These are phyloP conservation scores for Stachybotrys chlorohalonatus DNA, from an alignment of 2,329 filamentous ascomycete species.

Conservation along the genomic window DNA sequence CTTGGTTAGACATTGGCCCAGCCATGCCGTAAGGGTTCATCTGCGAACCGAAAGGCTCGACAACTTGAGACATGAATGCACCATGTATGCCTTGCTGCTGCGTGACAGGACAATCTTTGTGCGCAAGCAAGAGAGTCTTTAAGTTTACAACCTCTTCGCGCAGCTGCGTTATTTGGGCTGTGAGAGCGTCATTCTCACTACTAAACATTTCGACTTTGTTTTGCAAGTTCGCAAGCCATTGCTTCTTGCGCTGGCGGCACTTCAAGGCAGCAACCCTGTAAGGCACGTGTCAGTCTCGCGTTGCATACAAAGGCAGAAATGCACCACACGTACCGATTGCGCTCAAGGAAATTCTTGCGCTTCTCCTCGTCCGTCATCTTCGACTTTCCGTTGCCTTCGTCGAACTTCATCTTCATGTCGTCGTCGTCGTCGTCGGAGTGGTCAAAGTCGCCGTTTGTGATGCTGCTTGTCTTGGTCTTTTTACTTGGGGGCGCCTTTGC, in stretches of 20 bases:
- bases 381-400: slow-evolving; percentile 47
- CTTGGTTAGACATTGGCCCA: slow-evolving; percentile 40
- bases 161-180: slow-evolving; percentile 71
- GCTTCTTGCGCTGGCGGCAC: slow-evolving; percentile 96
- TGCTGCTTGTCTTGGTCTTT: slow-evolving; percentile 50
- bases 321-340: slow-evolving; percentile 66
- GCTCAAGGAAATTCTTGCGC: slow-evolving; percentile 92
- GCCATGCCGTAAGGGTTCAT: slow-evolving; percentile 54
- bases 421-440: slow-evolving; percentile 45
- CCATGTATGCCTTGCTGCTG: slow-evolving; percentile 64
- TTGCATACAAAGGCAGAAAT: background rate
- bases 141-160: slow-evolving; percentile 91
- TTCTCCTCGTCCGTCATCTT: slow-evolving; percentile 99
- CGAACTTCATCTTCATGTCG: slow-evolving; percentile 41
- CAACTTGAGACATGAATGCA: slow-evolving; percentile 45
- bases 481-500: slow-evolving; percentile 58
- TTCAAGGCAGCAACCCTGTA: slow-evolving; percentile 87
- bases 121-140: slow-evolving; percentile 83
- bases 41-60: slow-evolving; percentile 45
- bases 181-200: slow-evolving; percentile 81
- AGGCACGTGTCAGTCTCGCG: slow-evolving; percentile 2
- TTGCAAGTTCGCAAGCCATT: slow-evolving; percentile 93
- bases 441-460: slow-evolving; percentile 9
- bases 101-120: slow-evolving; percentile 93
- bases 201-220: slow-evolving; percentile 90